phyloP scores from a whole-genome alignment of 768 basidiomycete species.

The Candolleomyces efflorescens region DNA sequence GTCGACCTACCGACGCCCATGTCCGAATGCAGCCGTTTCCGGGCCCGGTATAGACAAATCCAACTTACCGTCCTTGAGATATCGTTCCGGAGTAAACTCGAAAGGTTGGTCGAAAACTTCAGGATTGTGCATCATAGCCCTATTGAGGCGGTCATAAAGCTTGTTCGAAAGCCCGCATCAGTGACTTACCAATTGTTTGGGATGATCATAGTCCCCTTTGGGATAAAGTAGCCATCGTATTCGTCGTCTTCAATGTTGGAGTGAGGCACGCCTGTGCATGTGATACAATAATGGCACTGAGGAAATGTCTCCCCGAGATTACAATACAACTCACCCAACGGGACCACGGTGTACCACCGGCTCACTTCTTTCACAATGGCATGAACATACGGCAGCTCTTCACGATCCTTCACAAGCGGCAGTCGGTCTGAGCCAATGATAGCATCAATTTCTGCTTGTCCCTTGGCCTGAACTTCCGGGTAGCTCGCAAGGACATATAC shows the following conservation, averaged over 20 bases:
- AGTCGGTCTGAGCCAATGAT: conserved; percentile 33
- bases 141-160: conserved; percentile 12
- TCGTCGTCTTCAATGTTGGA: background rate
- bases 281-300: too few species aligned
- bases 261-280: background rate
- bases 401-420: conserved; percentile 25
- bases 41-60: conserved; percentile 10
- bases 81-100: conserved; percentile 29
- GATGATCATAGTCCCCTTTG: too few species aligned
- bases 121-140: conserved; percentile 25
- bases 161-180: too few species aligned
- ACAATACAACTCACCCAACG: background rate
- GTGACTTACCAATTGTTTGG: too few species aligned
- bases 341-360: conserved; percentile 18
- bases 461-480: conserved; percentile 3
- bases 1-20: conserved; percentile 13
- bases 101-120: conserved; percentile 26
- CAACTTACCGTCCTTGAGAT: conserved; percentile 15
- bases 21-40: conserved; percentile 14
- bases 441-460: conserved; percentile 36
- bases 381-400: conserved; percentile 30
- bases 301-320: too few species aligned
- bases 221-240: too few species aligned
- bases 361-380: conserved; percentile 29
- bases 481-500: background rate